phyloP scores from a whole-genome alignment of 2,329 filamentous ascomycete species.

The Colletotrichum limetticola region DNA sequence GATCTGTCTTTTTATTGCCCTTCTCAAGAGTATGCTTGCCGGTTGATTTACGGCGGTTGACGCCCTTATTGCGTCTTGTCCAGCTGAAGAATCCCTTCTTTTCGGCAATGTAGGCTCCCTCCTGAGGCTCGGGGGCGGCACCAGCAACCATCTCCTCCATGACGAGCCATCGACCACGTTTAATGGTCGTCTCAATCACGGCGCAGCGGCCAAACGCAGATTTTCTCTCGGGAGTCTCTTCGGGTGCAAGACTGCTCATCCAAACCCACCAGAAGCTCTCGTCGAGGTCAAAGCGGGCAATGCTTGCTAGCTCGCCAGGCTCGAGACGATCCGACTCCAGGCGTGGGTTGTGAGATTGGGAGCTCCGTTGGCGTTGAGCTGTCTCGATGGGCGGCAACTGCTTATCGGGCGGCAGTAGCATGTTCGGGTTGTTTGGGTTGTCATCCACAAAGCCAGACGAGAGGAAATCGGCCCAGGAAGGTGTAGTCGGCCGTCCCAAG shows the following conservation, averaged over 20 bases:
- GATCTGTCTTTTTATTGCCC: slow-evolving; percentile 53
- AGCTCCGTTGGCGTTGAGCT: slow-evolving; percentile 80
- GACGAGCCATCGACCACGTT: slow-evolving; percentile 86
- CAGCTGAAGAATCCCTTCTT: slow-evolving; percentile 96
- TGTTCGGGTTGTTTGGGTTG: slow-evolving; percentile 69
- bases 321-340: slow-evolving; percentile 81
- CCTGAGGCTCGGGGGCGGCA: slow-evolving; percentile 84
- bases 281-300: slow-evolving; percentile 85
- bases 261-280: slow-evolving; percentile 99
- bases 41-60: slow-evolving; percentile 76
- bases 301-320: slow-evolving; percentile 94
- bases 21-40: slow-evolving; percentile 68
- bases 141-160: slow-evolving; percentile 98
- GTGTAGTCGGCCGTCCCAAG: slow-evolving; percentile 86
- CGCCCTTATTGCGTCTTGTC: slow-evolving; percentile 73
- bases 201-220: slow-evolving; percentile 94
- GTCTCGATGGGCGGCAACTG: slow-evolving; percentile 85
- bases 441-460: slow-evolving; percentile 91
- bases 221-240: slow-evolving; percentile 88
- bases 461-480: slow-evolving; percentile 98
- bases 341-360: slow-evolving; percentile 82
- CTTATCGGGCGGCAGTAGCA: slow-evolving; percentile 92
- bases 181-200: slow-evolving; percentile 87
- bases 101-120: slow-evolving; percentile 90
- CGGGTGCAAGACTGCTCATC: slow-evolving; percentile 94